phyloP scores from a whole-genome alignment of 352 stramenopile species.

The Peronospora tabacina region DNA sequence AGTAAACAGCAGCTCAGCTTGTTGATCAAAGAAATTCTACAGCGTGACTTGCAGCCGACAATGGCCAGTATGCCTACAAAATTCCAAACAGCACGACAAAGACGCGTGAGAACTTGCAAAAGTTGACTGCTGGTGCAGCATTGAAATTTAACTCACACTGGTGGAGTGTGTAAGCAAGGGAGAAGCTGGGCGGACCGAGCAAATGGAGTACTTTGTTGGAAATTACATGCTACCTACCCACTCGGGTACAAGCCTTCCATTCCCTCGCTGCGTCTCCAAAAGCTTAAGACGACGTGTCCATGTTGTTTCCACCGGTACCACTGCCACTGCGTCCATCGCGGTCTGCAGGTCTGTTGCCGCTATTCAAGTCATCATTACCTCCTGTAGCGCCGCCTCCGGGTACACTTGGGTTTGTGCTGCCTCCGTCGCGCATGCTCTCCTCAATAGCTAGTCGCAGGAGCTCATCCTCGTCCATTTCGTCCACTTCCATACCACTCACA shows the following conservation, averaged over 20 bases:
- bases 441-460: slow-evolving; percentile 79
- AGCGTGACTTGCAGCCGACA: slow-evolving; percentile 6
- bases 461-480: slow-evolving; percentile 85
- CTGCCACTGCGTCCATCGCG: slow-evolving; percentile 17
- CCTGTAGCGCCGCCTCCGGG: slow-evolving; percentile 13
- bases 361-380: slow-evolving; percentile 43
- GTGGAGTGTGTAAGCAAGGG: slow-evolving; percentile 10
- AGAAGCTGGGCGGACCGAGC: slow-evolving; percentile 16
- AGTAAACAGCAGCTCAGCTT: neutral
- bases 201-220: slow-evolving; percentile 28
- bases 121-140: neutral
- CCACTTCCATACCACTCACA: slow-evolving; percentile 70
- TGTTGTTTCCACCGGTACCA: slow-evolving; percentile 33
- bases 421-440: slow-evolving; percentile 79
- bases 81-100: slow-evolving; percentile 12
- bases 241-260: slow-evolving; percentile 20
- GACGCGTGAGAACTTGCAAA: slow-evolving; percentile 12
- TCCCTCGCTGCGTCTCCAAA: slow-evolving; percentile 3
- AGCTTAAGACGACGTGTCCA: slow-evolving; percentile 43
- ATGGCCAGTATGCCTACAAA: slow-evolving; percentile 19
- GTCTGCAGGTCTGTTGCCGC: slow-evolving; percentile 24
- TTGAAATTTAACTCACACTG: slow-evolving; percentile 18
- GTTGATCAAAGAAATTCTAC: neutral
- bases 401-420: slow-evolving; percentile 32
- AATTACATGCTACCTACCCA: slow-evolving; percentile 37